phyloP scores from a whole-genome alignment of 108 stramenopile genomes.

The Nitzschia putrida region DNA sequence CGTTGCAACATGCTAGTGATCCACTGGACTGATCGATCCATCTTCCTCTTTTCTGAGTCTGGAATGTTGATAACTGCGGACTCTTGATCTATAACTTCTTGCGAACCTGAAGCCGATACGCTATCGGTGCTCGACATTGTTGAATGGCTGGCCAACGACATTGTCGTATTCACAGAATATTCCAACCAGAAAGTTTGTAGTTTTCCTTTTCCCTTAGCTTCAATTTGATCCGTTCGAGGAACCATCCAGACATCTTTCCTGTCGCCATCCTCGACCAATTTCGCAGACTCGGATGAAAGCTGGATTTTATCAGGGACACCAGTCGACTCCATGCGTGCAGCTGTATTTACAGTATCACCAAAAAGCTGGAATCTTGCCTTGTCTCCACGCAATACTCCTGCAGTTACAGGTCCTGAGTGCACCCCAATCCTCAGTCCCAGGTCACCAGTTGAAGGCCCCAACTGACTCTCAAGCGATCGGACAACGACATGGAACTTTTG shows the following conservation, averaged over 20 bases:
- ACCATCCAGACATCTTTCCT: neutral
- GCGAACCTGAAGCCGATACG: neutral
- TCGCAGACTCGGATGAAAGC: neutral
- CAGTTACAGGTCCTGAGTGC: neutral
- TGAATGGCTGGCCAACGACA: neutral
- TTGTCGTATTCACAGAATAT: neutral
- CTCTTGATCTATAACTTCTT: neutral
- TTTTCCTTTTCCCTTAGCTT: neutral
- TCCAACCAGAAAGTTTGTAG: neutral
- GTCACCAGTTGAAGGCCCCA: conserved; percentile 22
- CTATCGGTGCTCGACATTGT: neutral
- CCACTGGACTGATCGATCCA: neutral
- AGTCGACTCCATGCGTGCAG: neutral
- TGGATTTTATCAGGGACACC: neutral
- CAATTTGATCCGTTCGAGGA: neutral
- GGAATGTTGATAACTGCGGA: neutral
- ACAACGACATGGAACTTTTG: conserved; percentile 7
- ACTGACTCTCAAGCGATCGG: conserved; percentile 1
- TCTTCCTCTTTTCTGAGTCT: neutral
- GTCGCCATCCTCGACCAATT: neutral
- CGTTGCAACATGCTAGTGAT: neutral
- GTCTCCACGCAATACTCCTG: neutral
- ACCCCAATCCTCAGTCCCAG: conserved; percentile 21
- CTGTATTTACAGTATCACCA: neutral
- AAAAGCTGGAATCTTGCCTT: neutral